These are phyloP conservation scores for Amylostereum areolatum DNA, from an alignment of 1,284 basidiomycete genomes.

Conservation along the genomic window DNA sequence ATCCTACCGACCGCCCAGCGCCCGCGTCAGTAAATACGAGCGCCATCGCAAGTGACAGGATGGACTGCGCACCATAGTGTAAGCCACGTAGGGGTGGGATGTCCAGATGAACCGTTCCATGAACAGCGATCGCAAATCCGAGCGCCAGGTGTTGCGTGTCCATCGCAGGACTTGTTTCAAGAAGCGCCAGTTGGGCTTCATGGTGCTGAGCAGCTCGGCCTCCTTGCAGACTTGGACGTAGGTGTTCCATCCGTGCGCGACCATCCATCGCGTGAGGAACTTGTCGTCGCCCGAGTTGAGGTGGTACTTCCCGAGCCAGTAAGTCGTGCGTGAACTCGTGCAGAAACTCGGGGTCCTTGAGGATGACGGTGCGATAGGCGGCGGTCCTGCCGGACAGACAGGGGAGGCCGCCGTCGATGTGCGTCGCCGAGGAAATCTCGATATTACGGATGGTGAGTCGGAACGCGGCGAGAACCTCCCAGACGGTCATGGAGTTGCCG, in stretches of 20 bases:
- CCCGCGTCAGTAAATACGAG: conserved; percentile 1
- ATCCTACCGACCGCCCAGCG: conserved; percentile 36
- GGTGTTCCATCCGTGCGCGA: conserved; percentile 88
- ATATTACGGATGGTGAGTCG: conserved; percentile 89
- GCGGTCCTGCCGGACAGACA: conserved; percentile 90
- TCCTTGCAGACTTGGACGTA: conserved; percentile 90
- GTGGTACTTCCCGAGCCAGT: conserved; percentile 89
- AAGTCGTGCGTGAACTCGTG: conserved; percentile 91
- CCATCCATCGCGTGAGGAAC: conserved; percentile 95
- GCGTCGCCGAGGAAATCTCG: conserved; percentile 82
- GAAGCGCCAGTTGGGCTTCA: conserved; percentile 96
- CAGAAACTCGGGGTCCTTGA: conserved; percentile 89
- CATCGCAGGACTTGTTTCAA: conserved; percentile 88
- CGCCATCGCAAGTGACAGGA: neutral
- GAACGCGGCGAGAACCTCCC: conserved; percentile 91
- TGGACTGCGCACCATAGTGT: conserved; percentile 66
- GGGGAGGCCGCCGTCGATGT: conserved; percentile 88
- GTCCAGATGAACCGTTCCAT: conserved; percentile 87
- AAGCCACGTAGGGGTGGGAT: conserved; percentile 83
- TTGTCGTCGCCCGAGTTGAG: conserved; percentile 92
- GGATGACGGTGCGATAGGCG: conserved; percentile 86
- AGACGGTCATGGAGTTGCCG: conserved; percentile 78
- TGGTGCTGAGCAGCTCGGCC: conserved; percentile 85
- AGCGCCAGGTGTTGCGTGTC: conserved; percentile 92
- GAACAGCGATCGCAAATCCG: conserved; percentile 82